These are phyloP conservation scores for Xerocomellus intermedius DNA, from an alignment of 768 basidiomycete species.

Conservation along the genomic window DNA sequence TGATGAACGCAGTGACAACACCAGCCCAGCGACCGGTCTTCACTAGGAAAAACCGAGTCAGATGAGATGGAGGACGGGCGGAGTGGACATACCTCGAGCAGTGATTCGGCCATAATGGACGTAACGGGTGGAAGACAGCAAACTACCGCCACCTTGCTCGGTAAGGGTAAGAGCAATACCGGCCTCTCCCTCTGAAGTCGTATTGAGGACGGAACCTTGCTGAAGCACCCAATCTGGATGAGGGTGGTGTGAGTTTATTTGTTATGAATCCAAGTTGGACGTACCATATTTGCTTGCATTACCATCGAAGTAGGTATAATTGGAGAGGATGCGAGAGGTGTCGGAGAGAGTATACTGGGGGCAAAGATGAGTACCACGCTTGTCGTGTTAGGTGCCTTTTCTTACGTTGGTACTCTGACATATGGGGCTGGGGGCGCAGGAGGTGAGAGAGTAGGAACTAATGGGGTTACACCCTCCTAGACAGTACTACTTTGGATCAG, in stretches of 20 bases:
- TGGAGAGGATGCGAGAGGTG: slow-evolving; percentile 63
- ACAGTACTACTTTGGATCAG: slow-evolving; percentile 55
- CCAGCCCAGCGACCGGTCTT: slow-evolving; percentile 80
- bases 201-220: slow-evolving; percentile 63
- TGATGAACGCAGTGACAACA: slow-evolving; percentile 82
- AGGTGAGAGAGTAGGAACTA: slow-evolving; percentile 56
- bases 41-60: slow-evolving; percentile 39
- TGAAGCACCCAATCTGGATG: slow-evolving; percentile 67
- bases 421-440: slow-evolving; percentile 71
- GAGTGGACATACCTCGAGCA: slow-evolving; percentile 44
- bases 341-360: slow-evolving; percentile 60
- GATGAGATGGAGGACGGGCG: neutral
- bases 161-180: slow-evolving; percentile 70
- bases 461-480: slow-evolving; percentile 87
- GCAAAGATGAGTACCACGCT: neutral
- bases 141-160: slow-evolving; percentile 70
- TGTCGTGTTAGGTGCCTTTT: neutral
- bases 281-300: slow-evolving; percentile 68
- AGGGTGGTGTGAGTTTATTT: neutral
- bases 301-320: slow-evolving; percentile 67
- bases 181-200: slow-evolving; percentile 52
- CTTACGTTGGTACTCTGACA: slow-evolving; percentile 63
- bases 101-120: slow-evolving; percentile 80
- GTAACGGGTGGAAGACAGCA: slow-evolving; percentile 77
- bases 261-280: neutral